Conservation (phyloP, 2,329 filamentous ascomycete species). For the Scedosporium apiospermum region DNA sequence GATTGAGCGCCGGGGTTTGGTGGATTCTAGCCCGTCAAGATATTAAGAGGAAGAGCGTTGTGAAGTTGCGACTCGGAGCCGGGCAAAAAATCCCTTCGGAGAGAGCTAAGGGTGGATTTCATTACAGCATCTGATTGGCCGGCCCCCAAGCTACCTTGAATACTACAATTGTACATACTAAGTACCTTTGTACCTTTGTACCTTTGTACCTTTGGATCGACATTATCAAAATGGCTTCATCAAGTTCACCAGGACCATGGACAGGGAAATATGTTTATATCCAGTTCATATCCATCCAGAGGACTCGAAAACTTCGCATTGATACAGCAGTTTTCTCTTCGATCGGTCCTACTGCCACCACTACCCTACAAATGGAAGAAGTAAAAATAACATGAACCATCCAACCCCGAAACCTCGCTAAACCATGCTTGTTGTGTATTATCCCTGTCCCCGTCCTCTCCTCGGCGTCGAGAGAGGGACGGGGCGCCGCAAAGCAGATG, state of each 20-base stretch:
- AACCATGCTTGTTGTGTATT: too few relatives aligned
- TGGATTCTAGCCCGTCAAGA: background rate
- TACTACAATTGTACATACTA: background rate
- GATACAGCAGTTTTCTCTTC: too few relatives aligned
- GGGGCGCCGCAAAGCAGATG: background rate
- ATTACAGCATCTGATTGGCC: background rate
- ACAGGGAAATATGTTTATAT: too few relatives aligned
- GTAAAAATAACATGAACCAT: too few relatives aligned
- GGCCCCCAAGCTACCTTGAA: background rate
- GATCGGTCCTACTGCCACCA: too few relatives aligned
- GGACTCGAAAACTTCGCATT: too few relatives aligned
- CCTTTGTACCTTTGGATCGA: background rate
- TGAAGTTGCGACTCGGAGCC: background rate
- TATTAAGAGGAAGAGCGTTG: background rate
- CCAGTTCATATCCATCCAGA: too few relatives aligned
- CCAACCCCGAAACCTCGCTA: too few relatives aligned
- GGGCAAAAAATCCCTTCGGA: background rate
- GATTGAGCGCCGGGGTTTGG: background rate
- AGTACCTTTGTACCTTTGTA: background rate
- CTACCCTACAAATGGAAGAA: too few relatives aligned
- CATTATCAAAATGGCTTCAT: too few relatives aligned
- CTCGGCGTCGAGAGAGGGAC: background rate
- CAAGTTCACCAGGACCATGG: too few relatives aligned
- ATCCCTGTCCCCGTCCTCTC: too few relatives aligned
- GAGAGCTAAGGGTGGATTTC: background rate